Evolutionary conservation across 257 asterid species (phyloP).

Genomic region (Solanum lycopersicoides): DNA sequence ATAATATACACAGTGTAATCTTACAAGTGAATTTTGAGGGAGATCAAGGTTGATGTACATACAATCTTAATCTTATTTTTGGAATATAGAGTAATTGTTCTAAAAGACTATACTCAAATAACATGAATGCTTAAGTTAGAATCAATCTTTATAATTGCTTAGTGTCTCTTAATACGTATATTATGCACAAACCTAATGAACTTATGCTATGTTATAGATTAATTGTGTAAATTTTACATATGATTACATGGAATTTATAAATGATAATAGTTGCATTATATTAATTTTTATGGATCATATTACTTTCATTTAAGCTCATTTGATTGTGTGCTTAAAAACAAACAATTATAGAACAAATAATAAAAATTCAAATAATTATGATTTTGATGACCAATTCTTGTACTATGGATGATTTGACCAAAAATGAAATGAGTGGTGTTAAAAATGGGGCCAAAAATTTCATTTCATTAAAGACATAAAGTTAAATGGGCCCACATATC

Average conservation of each 20-base stretch:
- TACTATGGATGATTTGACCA: neutral
- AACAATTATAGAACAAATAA: neutral
- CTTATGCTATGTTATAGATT: neutral
- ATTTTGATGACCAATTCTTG: neutral
- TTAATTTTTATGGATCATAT: no score
- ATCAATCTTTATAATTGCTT: neutral
- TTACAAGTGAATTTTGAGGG: neutral
- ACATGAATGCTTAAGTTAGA: neutral
- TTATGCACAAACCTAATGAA: no score
- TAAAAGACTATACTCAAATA: no score
- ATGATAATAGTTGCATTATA: no score
- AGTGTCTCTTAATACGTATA: neutral
- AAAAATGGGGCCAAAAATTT: slow-evolving; percentile 1
- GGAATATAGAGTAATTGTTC: no score
- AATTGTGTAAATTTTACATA: no score
- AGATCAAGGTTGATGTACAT: no score
- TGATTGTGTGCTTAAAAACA: neutral
- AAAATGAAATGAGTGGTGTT: neutral
- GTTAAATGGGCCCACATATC: slow-evolving; percentile 6
- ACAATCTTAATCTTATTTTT: neutral
- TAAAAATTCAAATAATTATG: neutral
- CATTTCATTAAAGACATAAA: slow-evolving; percentile 28
- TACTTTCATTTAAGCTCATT: neutral
- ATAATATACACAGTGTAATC: neutral
- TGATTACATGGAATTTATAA: no score